Percentiles rank a stretch among this genome's conserved stretches.
These are phyloP conservation scores for Penicillium sp. DNA, from an alignment of 2,329 filamentous ascomycete genomes.

Conservation along the genomic window DNA sequence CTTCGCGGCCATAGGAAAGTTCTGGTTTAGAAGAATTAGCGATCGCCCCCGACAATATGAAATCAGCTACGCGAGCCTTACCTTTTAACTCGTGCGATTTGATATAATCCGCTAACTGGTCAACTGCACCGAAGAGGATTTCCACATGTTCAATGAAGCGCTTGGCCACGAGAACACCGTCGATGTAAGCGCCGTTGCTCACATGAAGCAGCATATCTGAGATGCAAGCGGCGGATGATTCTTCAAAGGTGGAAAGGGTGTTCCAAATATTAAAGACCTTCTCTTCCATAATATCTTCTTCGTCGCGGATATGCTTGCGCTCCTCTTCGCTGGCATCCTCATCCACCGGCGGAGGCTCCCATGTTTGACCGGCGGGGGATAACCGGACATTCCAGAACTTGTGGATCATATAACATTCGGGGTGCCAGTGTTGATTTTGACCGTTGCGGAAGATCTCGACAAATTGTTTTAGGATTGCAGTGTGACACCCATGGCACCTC, in stretches of 20 bases:
- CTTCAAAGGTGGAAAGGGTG: slow-evolving; percentile 92
- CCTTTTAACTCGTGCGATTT: slow-evolving; percentile 69
- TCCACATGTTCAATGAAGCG: slow-evolving; percentile 97
- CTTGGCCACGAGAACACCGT: slow-evolving; percentile 90
- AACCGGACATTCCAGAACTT: slow-evolving; percentile 99
- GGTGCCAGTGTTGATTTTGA: slow-evolving; percentile 98
- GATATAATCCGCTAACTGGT: slow-evolving; percentile 76
- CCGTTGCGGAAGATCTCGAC: slow-evolving; percentile 98
- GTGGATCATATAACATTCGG: slow-evolving; percentile 99
- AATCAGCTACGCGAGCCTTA: slow-evolving; percentile 42
- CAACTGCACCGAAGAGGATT: slow-evolving; percentile 82
- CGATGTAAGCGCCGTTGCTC: slow-evolving; percentile 93
- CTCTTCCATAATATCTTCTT: slow-evolving; percentile 93
- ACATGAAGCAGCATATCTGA: slow-evolving; percentile 99
- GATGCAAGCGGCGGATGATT: slow-evolving; percentile 95
- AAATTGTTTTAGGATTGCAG: slow-evolving; percentile 96
- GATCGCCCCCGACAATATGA: slow-evolving; percentile 22
- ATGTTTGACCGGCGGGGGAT: slow-evolving; percentile 57
- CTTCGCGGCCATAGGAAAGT: slow-evolving; percentile 87
- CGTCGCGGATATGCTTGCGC: slow-evolving; percentile 72
- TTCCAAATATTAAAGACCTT: slow-evolving; percentile 99
- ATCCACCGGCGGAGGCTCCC: slow-evolving; percentile 47
- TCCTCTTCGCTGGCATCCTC: slow-evolving; percentile 63
- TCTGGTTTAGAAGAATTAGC: slow-evolving; percentile 49
- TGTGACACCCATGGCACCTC: slow-evolving; percentile 93